These are phyloP conservation scores for Rheum nobile DNA, from an alignment of 148 eudicot species.

Conservation along the genomic window DNA sequence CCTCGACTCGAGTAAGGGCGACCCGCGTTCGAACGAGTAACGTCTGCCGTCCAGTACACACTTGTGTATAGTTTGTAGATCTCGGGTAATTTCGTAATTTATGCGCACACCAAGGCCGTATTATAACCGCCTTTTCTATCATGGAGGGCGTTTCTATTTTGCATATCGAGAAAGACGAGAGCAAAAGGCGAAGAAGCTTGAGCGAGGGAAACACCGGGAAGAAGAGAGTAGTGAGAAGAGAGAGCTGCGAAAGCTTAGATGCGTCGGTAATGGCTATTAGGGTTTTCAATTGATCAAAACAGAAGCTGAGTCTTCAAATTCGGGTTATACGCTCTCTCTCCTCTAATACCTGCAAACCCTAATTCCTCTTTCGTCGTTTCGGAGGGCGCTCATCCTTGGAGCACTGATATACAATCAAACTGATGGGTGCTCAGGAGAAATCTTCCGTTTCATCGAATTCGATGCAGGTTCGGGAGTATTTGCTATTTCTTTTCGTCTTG, in stretches of 20 bases:
- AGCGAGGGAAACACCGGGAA: conserved; percentile 5
- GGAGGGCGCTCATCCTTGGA: neutral
- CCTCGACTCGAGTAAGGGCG: neutral
- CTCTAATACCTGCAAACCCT: neutral
- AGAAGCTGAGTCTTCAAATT: neutral
- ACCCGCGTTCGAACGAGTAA: neutral
- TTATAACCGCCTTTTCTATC: conserved; percentile 4
- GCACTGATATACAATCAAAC: neutral
- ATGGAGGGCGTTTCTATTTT: conserved; percentile 2
- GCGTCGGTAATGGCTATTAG: conserved; percentile 21
- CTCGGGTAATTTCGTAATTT: conserved; percentile 3
- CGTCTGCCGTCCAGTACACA: neutral
- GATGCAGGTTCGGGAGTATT: conserved; percentile 34
- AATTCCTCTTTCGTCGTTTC: conserved; percentile 4
- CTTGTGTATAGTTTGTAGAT: neutral
- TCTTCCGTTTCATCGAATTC: conserved; percentile 26
- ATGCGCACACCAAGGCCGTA: neutral
- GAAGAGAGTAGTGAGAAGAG: too few relatives aligned
- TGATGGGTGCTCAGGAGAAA: conserved; percentile 50
- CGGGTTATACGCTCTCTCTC: neutral
- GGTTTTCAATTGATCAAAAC: conserved; percentile 14
- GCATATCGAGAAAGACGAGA: conserved; percentile 4
- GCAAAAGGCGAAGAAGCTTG: neutral
- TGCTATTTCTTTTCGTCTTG: neutral
- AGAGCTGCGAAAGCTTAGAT: conserved; percentile 10